These are phyloP conservation scores for Chrysochromulina tobinii DNA, from an alignment of 78 protist species.

Conservation along the genomic window DNA sequence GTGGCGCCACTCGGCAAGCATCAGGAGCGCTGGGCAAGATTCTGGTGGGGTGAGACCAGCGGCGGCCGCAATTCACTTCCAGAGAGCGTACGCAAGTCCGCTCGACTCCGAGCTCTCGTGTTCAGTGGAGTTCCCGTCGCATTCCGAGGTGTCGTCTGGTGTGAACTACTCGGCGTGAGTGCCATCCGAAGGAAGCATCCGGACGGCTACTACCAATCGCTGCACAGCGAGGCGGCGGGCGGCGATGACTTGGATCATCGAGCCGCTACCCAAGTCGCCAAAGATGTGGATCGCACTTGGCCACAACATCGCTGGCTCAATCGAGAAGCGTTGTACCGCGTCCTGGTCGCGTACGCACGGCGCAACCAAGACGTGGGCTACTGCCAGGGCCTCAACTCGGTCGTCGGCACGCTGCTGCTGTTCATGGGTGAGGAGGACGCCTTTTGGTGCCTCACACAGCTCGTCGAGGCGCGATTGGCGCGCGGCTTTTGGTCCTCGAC, in stretches of 20 bases:
- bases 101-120: background rate
- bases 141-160: background rate
- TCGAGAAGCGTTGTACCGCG: background rate
- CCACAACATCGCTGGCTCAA: background rate
- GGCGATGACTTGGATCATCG: background rate
- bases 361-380: background rate
- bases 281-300: background rate
- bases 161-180: background rate
- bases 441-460: too few species aligned
- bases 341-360: background rate
- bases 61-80: background rate
- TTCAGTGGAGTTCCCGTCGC: background rate
- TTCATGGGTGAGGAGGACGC: background rate
- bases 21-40: background rate
- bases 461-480: too few species aligned
- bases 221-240: background rate
- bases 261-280: background rate
- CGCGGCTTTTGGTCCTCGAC: too few species aligned
- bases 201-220: background rate
- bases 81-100: background rate
- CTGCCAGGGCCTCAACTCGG: background rate
- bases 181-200: too few species aligned
- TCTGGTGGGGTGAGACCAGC: background rate
- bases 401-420: background rate
- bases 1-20: background rate